Base-by-base conservation (phyloP, 352 stramenopile genomes). In the Lagenidium sp. region DNA sequence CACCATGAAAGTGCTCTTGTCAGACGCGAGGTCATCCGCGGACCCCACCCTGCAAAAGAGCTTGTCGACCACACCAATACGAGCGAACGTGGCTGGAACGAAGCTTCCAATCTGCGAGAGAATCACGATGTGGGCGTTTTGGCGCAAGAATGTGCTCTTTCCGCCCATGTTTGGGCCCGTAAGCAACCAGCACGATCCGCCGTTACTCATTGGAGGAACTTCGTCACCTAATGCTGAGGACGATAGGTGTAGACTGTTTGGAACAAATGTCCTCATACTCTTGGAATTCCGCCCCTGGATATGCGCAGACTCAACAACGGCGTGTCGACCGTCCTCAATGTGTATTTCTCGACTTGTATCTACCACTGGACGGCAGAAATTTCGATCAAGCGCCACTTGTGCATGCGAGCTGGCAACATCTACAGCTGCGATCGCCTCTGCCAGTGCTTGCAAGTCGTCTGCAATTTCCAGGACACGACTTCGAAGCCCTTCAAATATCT, bases 131-230 rank as follows among this genome's bases (percentile, higher is more conserved):
- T 92, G 81, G 1, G 81, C 81, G 18, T 65, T 88, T 49, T 90
- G 77, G 1, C 81, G 74, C 13, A 95, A 50, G 29, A 89, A 91
- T 0, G 83, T 95, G 50, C 65, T 86, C 47, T 95, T 95, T 10
- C 83, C 83, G 12, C 82, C 83, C 82, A 94, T 93, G 39, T 95
- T 95, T 1, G 82, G 81, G 1, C 83, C 83, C 1, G 82, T 95
- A n/a, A 95, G 51, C 23, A 95, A 48, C 77, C 78, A 91, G 45
- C 73, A 86, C 7, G 63, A 65, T 0, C 58, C 67, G 29, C n/a
- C 16, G 6, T 32, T 10, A 21, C n/a, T 39, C 6, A n/a, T 22
- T 13, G 44, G 32, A 13, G 42, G 36, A 3, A 39, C 30, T n/a
- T n/a, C n/a, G n/a, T n/a, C n/a, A n/a, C n/a, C n/a, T n/a, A n/a